phyloP scores from a whole-genome alignment of 2,329 filamentous ascomycete species.

The Cercospora janseana region DNA sequence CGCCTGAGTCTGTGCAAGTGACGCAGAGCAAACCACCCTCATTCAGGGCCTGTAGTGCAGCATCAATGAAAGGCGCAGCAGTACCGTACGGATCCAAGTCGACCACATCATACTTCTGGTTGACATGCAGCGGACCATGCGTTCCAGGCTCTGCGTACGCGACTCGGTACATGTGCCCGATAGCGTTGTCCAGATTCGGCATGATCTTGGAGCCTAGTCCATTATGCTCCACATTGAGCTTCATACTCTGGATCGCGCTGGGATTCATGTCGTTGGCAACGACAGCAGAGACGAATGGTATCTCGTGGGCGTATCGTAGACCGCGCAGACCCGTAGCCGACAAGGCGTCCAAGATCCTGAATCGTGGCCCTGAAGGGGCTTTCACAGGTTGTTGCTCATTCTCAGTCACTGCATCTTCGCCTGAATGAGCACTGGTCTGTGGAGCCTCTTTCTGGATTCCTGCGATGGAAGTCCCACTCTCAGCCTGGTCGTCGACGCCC shows the following conservation, averaged over 20 bases:
- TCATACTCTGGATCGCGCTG: conserved; percentile 59
- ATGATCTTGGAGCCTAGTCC: conserved; percentile 67
- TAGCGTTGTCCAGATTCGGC: conserved; percentile 76
- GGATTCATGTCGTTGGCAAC: conserved; percentile 82
- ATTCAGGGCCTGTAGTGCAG: conserved; percentile 79
- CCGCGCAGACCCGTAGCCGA: conserved; percentile 92
- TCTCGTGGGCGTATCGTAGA: conserved; percentile 84
- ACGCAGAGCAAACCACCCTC: conserved; percentile 91
- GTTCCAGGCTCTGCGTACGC: conserved; percentile 36
- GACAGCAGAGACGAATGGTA: conserved; percentile 54
- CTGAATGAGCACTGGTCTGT: not conserved
- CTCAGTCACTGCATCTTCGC: not conserved
- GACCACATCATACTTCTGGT: conserved; percentile 77
- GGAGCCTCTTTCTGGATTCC: not conserved
- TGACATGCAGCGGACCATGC: conserved; percentile 40
- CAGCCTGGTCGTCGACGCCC: not conserved
- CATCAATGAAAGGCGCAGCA: conserved; percentile 87
- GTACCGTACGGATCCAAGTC: conserved; percentile 96
- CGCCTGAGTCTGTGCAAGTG: conserved; percentile 92
- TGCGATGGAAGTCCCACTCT: not conserved
- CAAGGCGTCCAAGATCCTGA: conserved; percentile 89
- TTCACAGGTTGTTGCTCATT: conserved; percentile 4
- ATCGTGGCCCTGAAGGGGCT: conserved; percentile 46
- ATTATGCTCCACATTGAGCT: conserved; percentile 82
- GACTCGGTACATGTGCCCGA: conserved; percentile 81